These are phyloP conservation scores for Aureobasidium pullulans DNA, from an alignment of 2,329 filamentous ascomycete genomes.

Conservation along the genomic window DNA sequence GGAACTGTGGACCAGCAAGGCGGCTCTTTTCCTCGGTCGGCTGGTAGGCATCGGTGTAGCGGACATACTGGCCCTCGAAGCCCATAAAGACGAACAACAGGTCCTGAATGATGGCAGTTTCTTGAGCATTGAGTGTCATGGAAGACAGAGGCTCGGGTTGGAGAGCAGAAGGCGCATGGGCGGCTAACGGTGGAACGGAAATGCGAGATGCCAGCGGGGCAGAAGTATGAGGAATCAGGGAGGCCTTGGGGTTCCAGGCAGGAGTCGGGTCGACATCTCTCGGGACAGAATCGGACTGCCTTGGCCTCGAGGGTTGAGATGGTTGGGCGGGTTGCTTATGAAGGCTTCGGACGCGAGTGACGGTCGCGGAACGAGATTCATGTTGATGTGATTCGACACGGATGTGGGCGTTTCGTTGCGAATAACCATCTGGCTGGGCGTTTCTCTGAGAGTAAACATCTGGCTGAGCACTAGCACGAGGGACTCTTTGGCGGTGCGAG, in stretches of 20 bases:
- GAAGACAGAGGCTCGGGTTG: slow-evolving; percentile 62
- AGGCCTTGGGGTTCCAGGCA: slow-evolving; percentile 72
- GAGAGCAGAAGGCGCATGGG: slow-evolving; percentile 60
- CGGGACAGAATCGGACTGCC: not conserved
- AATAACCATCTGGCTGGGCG: slow-evolving; percentile 18
- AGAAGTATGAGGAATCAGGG: slow-evolving; percentile 60
- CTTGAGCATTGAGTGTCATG: slow-evolving; percentile 72
- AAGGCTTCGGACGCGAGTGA: slow-evolving; percentile 29
- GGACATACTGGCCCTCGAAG: slow-evolving; percentile 95
- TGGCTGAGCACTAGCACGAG: slow-evolving; percentile 23
- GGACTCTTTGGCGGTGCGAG: slow-evolving; percentile 24
- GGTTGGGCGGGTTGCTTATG: slow-evolving; percentile 29
- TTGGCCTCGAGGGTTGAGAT: not conserved
- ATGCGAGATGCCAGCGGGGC: slow-evolving; percentile 66
- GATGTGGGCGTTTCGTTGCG: slow-evolving; percentile 19
- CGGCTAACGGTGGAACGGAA: slow-evolving; percentile 54
- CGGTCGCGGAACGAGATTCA: slow-evolving; percentile 29
- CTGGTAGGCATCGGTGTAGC: slow-evolving; percentile 75
- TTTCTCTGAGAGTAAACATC: not conserved
- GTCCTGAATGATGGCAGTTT: slow-evolving; percentile 81
- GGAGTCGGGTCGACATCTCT: not conserved
- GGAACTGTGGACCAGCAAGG: slow-evolving; percentile 72
- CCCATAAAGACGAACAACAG: slow-evolving; percentile 95
- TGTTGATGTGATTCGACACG: slow-evolving; percentile 29
- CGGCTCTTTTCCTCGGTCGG: slow-evolving; percentile 80